Conservation (phyloP, 495 filamentous ascomycete genomes). For the Immersiella caudata region DNA sequence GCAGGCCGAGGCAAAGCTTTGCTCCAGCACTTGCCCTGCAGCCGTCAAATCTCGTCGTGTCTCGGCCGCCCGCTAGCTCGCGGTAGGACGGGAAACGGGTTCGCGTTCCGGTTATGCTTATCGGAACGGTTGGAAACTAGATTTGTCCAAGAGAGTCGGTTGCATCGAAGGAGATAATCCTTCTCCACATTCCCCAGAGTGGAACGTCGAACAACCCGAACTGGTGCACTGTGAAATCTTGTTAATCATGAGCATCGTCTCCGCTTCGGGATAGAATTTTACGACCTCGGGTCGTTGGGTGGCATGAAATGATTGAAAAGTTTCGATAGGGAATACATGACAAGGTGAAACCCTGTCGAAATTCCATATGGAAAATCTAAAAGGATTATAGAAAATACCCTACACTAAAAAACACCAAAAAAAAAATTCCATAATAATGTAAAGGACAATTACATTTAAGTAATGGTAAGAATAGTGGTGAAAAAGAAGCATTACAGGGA, state of each 20-base stretch:
- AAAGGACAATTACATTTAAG: no score
- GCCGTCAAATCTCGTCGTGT: neutral
- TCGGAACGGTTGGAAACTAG: neutral
- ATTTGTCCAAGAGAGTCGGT: neutral
- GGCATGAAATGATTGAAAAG: neutral
- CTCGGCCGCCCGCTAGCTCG: neutral
- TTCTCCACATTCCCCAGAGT: neutral
- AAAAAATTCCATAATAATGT: no score
- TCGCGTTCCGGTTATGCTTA: neutral
- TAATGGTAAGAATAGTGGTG: no score
- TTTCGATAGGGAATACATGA: no score
- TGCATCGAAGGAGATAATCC: neutral
- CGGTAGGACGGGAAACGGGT: neutral
- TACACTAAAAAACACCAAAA: no score
- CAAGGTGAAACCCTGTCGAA: no score
- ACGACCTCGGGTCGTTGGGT: neutral
- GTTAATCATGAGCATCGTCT: neutral
- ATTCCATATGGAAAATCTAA: no score
- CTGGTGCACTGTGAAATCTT: neutral
- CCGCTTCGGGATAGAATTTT: neutral
- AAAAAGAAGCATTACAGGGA: no score
- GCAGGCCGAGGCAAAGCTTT: neutral
- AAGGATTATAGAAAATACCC: no score
- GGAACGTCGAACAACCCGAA: neutral
- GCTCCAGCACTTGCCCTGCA: neutral